Evolutionary conservation across 1,284 basidiomycete genomes (phyloP).

Genomic region (Malassezia vespertilionis): DNA sequence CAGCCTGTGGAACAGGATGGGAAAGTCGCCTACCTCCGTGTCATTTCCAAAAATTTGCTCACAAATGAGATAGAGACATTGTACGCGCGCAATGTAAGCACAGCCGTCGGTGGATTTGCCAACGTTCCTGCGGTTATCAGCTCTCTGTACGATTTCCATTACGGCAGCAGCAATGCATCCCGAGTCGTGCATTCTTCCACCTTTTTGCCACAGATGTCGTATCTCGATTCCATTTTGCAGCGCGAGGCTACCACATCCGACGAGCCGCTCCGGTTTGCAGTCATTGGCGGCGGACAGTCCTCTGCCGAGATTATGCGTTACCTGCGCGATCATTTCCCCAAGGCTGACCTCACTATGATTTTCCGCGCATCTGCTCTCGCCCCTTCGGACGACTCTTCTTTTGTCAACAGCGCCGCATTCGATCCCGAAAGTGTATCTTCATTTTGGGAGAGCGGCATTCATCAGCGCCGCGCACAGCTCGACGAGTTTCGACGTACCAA

Average conservation of each 20-base stretch:
- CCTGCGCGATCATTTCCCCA: conserved; percentile 37
- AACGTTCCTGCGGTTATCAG: conserved; percentile 28
- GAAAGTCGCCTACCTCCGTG: conserved; percentile 20
- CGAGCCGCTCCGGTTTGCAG: conserved; percentile 28
- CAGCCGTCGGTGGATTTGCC: conserved; percentile 37
- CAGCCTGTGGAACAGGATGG: conserved; percentile 25
- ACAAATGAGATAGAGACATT: conserved; percentile 18
- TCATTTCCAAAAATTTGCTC: conserved; percentile 18
- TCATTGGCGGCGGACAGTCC: conserved; percentile 44
- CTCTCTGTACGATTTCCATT: conserved; percentile 20
- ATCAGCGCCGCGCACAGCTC: conserved; percentile 30
- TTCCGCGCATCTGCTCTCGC: conserved; percentile 41
- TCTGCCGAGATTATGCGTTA: conserved; percentile 41
- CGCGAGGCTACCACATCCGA: conserved; percentile 3
- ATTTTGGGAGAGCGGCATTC: conserved; percentile 34
- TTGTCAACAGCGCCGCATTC: conserved; percentile 44
- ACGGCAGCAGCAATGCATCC: conserved; percentile 9
- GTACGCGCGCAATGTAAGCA: conserved; percentile 32
- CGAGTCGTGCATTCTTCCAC: conserved; percentile 37
- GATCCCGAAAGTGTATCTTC: conserved; percentile 41
- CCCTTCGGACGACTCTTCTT: conserved; percentile 43
- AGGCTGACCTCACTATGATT: conserved; percentile 37
- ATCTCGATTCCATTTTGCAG: conserved; percentile 27
- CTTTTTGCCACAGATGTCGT: conserved; percentile 31
- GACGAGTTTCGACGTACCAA: conserved; percentile 44